Evolutionary conservation across 495 filamentous ascomycete genomes (phyloP).

Genomic region (Penicillium cataractarum): DNA sequence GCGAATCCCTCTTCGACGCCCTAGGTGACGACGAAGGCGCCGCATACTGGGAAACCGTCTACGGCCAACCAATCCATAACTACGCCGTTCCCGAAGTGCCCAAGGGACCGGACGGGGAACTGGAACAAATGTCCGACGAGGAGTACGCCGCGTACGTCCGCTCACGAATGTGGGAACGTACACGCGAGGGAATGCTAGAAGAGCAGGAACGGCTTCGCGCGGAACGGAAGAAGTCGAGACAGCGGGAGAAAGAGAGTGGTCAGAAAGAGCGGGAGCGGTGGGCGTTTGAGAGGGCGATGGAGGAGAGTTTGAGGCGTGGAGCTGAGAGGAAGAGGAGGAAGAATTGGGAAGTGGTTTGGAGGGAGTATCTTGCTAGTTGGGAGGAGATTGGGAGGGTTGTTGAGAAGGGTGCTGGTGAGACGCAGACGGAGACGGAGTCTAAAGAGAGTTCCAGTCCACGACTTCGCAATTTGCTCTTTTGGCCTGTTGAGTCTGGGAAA

Average conservation of each 20-base stretch:
- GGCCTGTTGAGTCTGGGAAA: constrained; percentile 74
- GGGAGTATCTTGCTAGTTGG: constrained; percentile 66
- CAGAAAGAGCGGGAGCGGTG: constrained; percentile 36
- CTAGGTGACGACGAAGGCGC: constrained; percentile 98
- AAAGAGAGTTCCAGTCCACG: neutral
- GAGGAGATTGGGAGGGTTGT: constrained; percentile 51
- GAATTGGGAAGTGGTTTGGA: constrained; percentile 62
- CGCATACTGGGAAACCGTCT: constrained; percentile 90
- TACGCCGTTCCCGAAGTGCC: constrained; percentile 51
- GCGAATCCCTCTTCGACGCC: constrained; percentile 97
- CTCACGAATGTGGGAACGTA: constrained; percentile 90
- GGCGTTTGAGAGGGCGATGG: constrained; percentile 49
- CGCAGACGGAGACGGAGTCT: neutral
- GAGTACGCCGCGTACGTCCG: constrained; percentile 87
- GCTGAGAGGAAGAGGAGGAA: constrained; percentile 51
- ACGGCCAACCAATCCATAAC: constrained; percentile 85
- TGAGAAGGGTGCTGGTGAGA: constrained; percentile 7
- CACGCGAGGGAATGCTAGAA: constrained; percentile 63
- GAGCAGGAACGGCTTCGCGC: constrained; percentile 66
- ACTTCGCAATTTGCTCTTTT: constrained; percentile 62
- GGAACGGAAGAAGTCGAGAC: constrained; percentile 52
- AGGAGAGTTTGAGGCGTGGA: constrained; percentile 56
- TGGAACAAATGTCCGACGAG: constrained; percentile 88
- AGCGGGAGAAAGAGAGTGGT: constrained; percentile 43
- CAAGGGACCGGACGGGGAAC: constrained; percentile 54